Base-by-base conservation (phyloP, 805 yeast genomes). In the Torulaspora gathmanii region DNA sequence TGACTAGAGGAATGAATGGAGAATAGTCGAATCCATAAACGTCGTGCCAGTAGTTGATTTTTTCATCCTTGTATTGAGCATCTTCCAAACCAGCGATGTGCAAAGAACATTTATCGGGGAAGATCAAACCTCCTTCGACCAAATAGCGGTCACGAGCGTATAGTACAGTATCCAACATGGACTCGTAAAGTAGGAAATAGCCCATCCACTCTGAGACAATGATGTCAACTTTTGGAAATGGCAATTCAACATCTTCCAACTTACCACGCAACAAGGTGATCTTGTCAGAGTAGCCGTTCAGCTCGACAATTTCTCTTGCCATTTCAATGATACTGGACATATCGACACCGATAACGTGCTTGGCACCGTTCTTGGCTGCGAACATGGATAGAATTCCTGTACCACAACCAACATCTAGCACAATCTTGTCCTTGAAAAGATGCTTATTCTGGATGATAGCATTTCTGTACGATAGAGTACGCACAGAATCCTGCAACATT, bases 201-300 rank as follows among this genome's bases (percentile, higher is more conserved):
- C 99, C 99, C 99, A 93, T 93, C 99, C 99, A 93, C 69, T 93
- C 99, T 52, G 93, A 82, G 49, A 93, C 82, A 55, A 93, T 93
- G 57, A 93, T 91, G 65, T 93, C 99, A 44, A 93, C 99, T 63
- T 85, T 73, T 45, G 81, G 80, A 54, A 76, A 90, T 31, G 98
- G 98, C 56, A 93, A 72, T 35, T 67, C 75, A 45, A 95, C 86
- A 60, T 93, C 99, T 70, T 93, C 99, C 68, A 93, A 75, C 63
- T 93, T 93, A 38, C 99, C 99, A 67, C 85, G 83, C 42, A 91
- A 68, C 47, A 91, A 71, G 28, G 97, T 90, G 64, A 93, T 88
- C 61, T 85, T 85, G 68, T 87, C 95, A 38, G 77, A 72, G 49
- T 85, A 79, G 2, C 96, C 97, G 63, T 93, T 93, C 52, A 86